phyloP scores from a whole-genome alignment of 257 asterid genomes.

The Primulina eburnea region DNA sequence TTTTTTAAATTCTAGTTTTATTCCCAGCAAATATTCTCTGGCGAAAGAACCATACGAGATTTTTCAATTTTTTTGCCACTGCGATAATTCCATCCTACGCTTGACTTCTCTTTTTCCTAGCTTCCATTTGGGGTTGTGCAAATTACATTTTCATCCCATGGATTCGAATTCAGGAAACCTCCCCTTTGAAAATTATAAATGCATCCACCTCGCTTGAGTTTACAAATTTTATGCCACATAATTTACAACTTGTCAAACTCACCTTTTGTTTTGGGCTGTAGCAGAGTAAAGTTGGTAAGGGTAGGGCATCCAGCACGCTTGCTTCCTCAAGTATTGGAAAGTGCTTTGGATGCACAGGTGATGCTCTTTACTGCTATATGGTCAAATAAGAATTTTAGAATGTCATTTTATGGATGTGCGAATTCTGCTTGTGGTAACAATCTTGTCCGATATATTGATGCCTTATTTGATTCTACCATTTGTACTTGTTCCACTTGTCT shows the following conservation, averaged over 20 bases:
- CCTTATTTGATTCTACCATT: constrained; percentile 9
- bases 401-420: constrained; percentile 14
- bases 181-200: not conserved
- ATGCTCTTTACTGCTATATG: constrained; percentile 23
- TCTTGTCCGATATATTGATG: constrained; percentile 15
- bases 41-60: constrained; percentile 5
- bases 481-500: not conserved
- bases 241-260: constrained; percentile 11
- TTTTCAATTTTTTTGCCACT: not conserved
- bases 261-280: constrained; percentile 16
- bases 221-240: not conserved
- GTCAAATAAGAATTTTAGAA: constrained; percentile 18
- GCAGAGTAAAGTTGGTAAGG: constrained; percentile 92
- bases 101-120: constrained; percentile 4
- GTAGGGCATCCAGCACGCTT: constrained; percentile 98
- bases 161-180: not conserved
- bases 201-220: not conserved
- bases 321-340: constrained; percentile 92
- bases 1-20: not conserved
- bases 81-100: constrained; percentile 1
- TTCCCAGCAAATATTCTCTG: constrained; percentile 10
- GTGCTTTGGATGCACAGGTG: constrained; percentile 97
- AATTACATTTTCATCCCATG: not conserved
- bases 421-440: constrained; percentile 18
- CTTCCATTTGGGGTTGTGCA: constrained; percentile 9